Conservation (phyloP, 495 filamentous ascomycete species). For the Hypoxylon subgilvum region DNA sequence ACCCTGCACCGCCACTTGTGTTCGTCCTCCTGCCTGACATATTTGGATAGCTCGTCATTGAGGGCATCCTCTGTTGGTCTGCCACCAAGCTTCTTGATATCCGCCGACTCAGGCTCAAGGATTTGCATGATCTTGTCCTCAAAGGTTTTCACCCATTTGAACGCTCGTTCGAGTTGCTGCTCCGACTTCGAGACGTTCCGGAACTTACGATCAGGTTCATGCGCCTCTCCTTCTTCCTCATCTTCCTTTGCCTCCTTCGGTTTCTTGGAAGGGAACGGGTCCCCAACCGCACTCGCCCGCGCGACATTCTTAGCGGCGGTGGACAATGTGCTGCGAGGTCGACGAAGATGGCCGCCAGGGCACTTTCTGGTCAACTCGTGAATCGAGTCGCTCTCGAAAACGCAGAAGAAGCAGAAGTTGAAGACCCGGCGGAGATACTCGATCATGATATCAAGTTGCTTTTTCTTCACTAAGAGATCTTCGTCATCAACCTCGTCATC, state of each 20-base stretch:
- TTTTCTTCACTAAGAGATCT: conserved; percentile 89
- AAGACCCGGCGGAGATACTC: conserved; percentile 96
- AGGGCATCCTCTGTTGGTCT: conserved; percentile 84
- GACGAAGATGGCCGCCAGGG: conserved; percentile 91
- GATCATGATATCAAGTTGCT: conserved; percentile 92
- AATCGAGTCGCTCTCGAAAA: conserved; percentile 96
- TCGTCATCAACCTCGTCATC: conserved; percentile 89
- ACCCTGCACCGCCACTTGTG: conserved; percentile 96
- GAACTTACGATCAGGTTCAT: conserved; percentile 67
- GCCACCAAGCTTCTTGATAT: conserved; percentile 86
- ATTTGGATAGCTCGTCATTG: conserved; percentile 83
- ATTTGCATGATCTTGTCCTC: conserved; percentile 95
- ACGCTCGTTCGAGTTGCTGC: conserved; percentile 89
- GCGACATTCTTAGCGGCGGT: conserved; percentile 84
- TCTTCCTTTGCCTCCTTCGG: conserved; percentile 69
- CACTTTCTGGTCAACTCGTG: conserved; percentile 96
- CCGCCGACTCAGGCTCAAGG: conserved; percentile 85
- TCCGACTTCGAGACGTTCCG: conserved; percentile 77
- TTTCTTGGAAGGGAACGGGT: conserved; percentile 81
- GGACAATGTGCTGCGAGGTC: conserved; percentile 81
- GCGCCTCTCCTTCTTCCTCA: conserved; percentile 66
- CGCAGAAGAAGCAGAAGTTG: conserved; percentile 99
- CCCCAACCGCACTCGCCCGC: conserved; percentile 75
- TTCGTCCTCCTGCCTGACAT: conserved; percentile 95
- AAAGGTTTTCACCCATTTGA: conserved; percentile 99